A percentile compares a stretch with the other conserved stretches of the same genome.
These are phyloP conservation scores for Dactylellina haptotyla DNA, from an alignment of 2,329 filamentous ascomycete genomes.

Conservation along the genomic window DNA sequence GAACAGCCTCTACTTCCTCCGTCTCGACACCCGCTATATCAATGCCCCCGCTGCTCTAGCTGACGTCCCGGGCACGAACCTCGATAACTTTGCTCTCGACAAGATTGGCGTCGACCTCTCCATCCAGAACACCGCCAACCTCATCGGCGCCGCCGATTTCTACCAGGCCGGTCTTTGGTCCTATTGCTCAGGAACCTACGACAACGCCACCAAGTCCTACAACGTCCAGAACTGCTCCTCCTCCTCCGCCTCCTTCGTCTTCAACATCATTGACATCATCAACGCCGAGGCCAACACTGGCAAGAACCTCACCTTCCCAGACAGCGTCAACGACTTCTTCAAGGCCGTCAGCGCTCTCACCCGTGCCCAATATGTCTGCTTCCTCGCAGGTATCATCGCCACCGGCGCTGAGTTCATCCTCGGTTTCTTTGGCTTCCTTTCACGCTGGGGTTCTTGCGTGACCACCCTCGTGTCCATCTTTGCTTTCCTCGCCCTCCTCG, in stretches of 20 bases:
- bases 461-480: conserved; percentile 80
- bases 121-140: conserved; percentile 67
- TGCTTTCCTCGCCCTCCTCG: conserved; percentile 68
- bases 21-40: conserved; percentile 61
- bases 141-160: conserved; percentile 74
- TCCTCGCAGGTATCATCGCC: conserved; percentile 82
- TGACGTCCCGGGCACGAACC: conserved; percentile 56
- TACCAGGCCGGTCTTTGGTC: conserved; percentile 88
- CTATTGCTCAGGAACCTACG: conserved; percentile 72
- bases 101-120: conserved; percentile 57
- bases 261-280: conserved; percentile 75
- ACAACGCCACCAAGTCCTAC: conserved; percentile 67
- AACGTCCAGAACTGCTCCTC: conserved; percentile 73
- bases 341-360: conserved; percentile 77
- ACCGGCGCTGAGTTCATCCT: conserved; percentile 68
- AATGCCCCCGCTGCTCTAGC: conserved; percentile 52
- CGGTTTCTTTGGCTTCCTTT: conserved; percentile 61
- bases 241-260: conserved; percentile 79
- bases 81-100: conserved; percentile 55
- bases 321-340: conserved; percentile 73
- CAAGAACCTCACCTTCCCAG: conserved; percentile 73
- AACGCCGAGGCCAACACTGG: conserved; percentile 67
- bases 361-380: conserved; percentile 75
- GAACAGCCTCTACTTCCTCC: conserved; percentile 50
- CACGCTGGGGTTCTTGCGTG: conserved; percentile 80